Conservation (phyloP, 2,329 filamentous ascomycete genomes). For the Penicillium sp. region DNA sequence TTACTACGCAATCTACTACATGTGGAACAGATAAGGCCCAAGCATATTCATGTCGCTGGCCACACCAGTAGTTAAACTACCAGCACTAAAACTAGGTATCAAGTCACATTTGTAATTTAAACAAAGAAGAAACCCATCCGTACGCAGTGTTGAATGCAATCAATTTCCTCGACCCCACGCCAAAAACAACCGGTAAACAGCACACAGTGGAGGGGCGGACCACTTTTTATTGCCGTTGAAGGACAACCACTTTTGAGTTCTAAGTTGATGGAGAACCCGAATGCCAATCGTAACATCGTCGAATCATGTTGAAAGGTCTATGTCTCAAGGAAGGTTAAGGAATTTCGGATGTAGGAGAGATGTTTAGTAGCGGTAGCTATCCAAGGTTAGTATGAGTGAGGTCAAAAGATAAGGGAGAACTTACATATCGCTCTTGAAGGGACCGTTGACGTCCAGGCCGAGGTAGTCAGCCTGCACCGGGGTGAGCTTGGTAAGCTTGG, state of each 20-base stretch:
- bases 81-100: conserved; percentile 19
- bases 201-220: conserved; percentile 26
- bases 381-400: neutral
- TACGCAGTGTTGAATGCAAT: conserved; percentile 38
- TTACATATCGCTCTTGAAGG: conserved; percentile 75
- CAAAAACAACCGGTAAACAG: conserved; percentile 23
- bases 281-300: conserved; percentile 56
- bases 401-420: neutral
- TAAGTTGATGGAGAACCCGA: conserved; percentile 41
- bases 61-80: conserved; percentile 4
- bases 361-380: conserved; percentile 60
- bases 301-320: conserved; percentile 52
- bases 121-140: conserved; percentile 19
- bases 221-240: conserved; percentile 55
- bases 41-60: neutral
- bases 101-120: neutral
- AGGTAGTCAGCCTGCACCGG: conserved; percentile 91
- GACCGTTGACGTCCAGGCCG: conserved; percentile 74
- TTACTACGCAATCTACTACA: too few species aligned
- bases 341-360: conserved; percentile 13
- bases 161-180: conserved; percentile 31
- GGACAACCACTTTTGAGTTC: conserved; percentile 50
- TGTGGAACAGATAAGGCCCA: neutral
- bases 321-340: conserved; percentile 29
- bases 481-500: conserved; percentile 82